These are phyloP conservation scores for Fusarium brevicatenulatum DNA, from an alignment of 2,329 filamentous ascomycete species.

Conservation along the genomic window DNA sequence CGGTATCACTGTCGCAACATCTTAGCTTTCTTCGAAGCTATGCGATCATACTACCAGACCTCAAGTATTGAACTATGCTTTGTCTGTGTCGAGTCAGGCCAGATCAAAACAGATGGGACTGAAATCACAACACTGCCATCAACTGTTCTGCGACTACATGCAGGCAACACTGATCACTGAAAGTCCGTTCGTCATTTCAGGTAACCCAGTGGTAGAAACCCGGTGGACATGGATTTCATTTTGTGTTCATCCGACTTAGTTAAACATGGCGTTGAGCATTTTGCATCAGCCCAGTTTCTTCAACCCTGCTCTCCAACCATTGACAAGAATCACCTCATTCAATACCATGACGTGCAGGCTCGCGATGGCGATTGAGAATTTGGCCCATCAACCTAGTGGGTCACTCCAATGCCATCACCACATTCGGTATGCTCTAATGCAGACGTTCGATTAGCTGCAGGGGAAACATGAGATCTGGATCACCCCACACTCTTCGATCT, in stretches of 20 bases:
- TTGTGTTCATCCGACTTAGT: neutral
- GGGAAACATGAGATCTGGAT: slow-evolving; percentile 34
- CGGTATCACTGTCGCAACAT: neutral
- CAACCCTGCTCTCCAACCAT: slow-evolving; percentile 2
- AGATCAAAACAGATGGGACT: slow-evolving; percentile 1
- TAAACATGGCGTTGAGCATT: neutral
- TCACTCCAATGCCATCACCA: slow-evolving; percentile 21
- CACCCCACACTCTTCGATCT: slow-evolving; percentile 40
- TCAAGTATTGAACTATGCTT: neutral
- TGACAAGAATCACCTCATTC: neutral
- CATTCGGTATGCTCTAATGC: slow-evolving; percentile 24
- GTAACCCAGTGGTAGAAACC: neutral
- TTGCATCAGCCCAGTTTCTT: slow-evolving; percentile 15
- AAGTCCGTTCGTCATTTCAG: neutral
- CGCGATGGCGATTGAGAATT: neutral
- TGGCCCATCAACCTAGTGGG: slow-evolving; percentile 13
- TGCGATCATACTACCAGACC: slow-evolving; percentile 7
- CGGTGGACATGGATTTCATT: neutral
- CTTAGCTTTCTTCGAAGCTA: slow-evolving; percentile 9
- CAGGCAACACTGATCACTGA: neutral
- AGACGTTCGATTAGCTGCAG: slow-evolving; percentile 36
- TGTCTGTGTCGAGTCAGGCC: neutral
- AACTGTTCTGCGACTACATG: neutral
- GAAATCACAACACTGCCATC: neutral
- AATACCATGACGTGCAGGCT: neutral